These are phyloP conservation scores for Radiomyces spectabilis DNA, from an alignment of 192 early-diverging fungal species.

Conservation along the genomic window DNA sequence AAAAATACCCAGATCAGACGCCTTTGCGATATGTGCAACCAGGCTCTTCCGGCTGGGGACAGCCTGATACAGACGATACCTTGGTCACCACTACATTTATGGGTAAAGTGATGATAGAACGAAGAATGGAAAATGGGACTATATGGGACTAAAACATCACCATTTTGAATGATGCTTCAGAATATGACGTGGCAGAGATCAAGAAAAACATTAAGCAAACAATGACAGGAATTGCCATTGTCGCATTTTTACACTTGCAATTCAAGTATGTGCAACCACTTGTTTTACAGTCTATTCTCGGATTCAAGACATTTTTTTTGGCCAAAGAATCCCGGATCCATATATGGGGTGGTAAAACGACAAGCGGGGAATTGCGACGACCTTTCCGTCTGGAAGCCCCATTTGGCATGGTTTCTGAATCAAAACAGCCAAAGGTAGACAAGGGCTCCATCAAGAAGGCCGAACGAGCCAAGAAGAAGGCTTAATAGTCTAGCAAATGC, in stretches of 20 bases:
- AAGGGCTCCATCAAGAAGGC: constrained; percentile 50
- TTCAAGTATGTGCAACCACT: constrained; percentile 85
- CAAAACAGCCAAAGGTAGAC: constrained; percentile 34
- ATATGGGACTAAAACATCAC: too few species aligned
- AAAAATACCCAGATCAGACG: constrained; percentile 76
- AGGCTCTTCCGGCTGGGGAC: constrained; percentile 43
- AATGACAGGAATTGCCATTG: constrained; percentile 59
- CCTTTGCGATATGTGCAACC: constrained; percentile 73
- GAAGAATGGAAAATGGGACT: too few species aligned
- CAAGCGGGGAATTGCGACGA: constrained; percentile 70
- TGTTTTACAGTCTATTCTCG: constrained; percentile 81
- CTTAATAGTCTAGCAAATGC: constrained; percentile 4
- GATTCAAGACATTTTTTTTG: constrained; percentile 60
- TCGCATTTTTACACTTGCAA: constrained; percentile 79
- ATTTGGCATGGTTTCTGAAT: constrained; percentile 48
- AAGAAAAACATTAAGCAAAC: constrained; percentile 65
- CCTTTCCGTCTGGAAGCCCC: constrained; percentile 78
- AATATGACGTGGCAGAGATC: constrained; percentile 71
- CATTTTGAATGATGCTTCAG: constrained; percentile 25
- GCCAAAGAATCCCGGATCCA: constrained; percentile 76
- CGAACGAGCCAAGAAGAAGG: constrained; percentile 34
- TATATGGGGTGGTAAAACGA: constrained; percentile 63
- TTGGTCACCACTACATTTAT: constrained; percentile 23
- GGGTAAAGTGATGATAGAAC: too few species aligned
- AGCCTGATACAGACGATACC: constrained; percentile 24